These are phyloP conservation scores for Thamnidium elegans DNA, from an alignment of 192 early-diverging fungal species.

Conservation along the genomic window DNA sequence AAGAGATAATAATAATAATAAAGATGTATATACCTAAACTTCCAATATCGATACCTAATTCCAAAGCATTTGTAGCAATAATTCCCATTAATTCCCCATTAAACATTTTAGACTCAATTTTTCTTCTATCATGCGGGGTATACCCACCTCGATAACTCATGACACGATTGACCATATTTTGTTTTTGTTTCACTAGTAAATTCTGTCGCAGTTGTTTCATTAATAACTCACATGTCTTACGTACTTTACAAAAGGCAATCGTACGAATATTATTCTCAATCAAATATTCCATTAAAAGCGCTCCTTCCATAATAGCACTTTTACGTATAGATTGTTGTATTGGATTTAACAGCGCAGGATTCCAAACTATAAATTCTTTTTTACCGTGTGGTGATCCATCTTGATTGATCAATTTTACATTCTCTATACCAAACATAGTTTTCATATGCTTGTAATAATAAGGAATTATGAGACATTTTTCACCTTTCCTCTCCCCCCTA, in stretches of 20 bases:
- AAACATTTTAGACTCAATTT: slow-evolving; percentile 71
- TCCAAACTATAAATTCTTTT: slow-evolving; percentile 45
- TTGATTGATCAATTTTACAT: slow-evolving; percentile 22
- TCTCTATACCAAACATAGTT: slow-evolving; percentile 25
- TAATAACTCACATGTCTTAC: slow-evolving; percentile 37
- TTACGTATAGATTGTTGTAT: slow-evolving; percentile 6
- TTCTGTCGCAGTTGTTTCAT: slow-evolving; percentile 37
- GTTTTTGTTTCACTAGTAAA: slow-evolving; percentile 16
- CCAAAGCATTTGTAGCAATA: slow-evolving; percentile 77
- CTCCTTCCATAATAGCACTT: slow-evolving; percentile 29
- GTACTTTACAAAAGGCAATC: slow-evolving; percentile 56
- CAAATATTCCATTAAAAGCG: slow-evolving; percentile 35
- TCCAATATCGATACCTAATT: slow-evolving; percentile 84
- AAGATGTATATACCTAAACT: slow-evolving; percentile 29
- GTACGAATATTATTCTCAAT: slow-evolving; percentile 38
- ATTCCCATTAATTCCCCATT: slow-evolving; percentile 58
- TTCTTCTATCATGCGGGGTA: slow-evolving; percentile 56
- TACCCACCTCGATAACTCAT: slow-evolving; percentile 83
- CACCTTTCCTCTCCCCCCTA: no score
- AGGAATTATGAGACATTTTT: neutral
- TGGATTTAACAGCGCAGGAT: slow-evolving; percentile 35
- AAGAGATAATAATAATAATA: neutral
- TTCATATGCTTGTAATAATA: slow-evolving; percentile 32
- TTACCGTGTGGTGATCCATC: slow-evolving; percentile 40
- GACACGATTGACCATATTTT: slow-evolving; percentile 31